Conservation (phyloP, 164 flowering plant species). For the Tetrastigma voinierianum region DNA sequence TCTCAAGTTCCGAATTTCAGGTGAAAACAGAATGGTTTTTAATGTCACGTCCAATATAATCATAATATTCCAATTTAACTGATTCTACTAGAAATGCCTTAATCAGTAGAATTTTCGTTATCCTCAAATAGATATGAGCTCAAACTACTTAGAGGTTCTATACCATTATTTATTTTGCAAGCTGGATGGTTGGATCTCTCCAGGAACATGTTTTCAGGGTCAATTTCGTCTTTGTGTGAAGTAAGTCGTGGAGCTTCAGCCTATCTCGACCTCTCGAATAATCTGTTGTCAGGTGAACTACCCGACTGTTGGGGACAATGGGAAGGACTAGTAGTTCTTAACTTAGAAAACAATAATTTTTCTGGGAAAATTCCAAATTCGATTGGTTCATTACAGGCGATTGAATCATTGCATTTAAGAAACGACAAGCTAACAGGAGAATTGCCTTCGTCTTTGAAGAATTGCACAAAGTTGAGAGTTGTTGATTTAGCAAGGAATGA, state of each 20-base stretch:
- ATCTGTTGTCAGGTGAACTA: conserved; percentile 3
- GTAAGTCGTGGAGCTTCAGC: too few relatives aligned
- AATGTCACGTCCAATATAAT: too few relatives aligned
- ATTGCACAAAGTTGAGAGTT: neutral
- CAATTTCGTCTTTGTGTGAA: too few relatives aligned
- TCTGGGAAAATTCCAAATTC: neutral
- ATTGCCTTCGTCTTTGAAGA: neutral
- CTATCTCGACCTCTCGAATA: conserved; percentile 6
- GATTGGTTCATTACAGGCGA: neutral
- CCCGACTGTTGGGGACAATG: neutral
- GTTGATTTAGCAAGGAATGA: conserved; percentile 1
- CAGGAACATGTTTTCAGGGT: too few relatives aligned
- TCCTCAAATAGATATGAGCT: neutral
- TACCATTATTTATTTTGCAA: neutral
- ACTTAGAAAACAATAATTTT: conserved; percentile 4
- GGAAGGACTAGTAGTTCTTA: neutral
- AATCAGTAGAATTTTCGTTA: too few relatives aligned
- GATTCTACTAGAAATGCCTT: neutral
- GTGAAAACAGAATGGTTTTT: too few relatives aligned
- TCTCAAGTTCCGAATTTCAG: too few relatives aligned
- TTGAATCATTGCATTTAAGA: neutral
- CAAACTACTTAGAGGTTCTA: neutral
- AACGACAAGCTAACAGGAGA: conserved; percentile 1
- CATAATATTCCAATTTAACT: neutral
- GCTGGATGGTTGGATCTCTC: too few relatives aligned